Evolutionary conservation across 2,329 filamentous ascomycete species (phyloP), one percentile per base, ranked within the genome.

Genomic region (Fusarium aywerte): DNA sequence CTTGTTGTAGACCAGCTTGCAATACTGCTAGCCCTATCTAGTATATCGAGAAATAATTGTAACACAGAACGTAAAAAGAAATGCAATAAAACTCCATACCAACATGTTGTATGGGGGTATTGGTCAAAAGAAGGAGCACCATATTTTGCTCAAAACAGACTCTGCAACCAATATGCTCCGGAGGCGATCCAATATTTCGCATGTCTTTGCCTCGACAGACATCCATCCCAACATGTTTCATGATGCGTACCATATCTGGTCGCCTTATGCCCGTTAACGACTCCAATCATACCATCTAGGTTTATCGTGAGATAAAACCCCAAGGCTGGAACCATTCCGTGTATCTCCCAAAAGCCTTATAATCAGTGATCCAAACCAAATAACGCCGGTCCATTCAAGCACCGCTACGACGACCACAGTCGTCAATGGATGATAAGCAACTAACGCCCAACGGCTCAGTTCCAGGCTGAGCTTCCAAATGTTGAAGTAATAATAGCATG

Each of bases 391-490:
- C 56, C 48, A 35, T 59, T 58, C 18, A 68, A 63, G 66, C 51
- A 51, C 68, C 68, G 58, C 43, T 57, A 49, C 62, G 58, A 69
- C 53, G 56, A 72, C 39, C 52, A 36, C 58, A 57, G 58, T 61
- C 48, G 57, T 59, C 36, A 43, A 58, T 27, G 51, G 49, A 54
- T 43, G 42, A 47, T 54, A 49, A 55, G 42, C 50, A 58, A 58
- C 51, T 31, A 68, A 66, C 49, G 56, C 57, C 57, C 50, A 45
- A 51, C 59, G 57, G 54, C 61, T 60, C 67, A 59, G 52, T 59
- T 60, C 48, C 50, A 72, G 60, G 65, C 71, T 66, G 71, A 69
- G 70, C 47, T 59, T 56, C 47, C 56, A 62, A 63, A 58, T 61
- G 21, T 54, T 65, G 35, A 58, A 63, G 56, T 67, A 65, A 61